A percentile compares a stretch with the other conserved stretches of the same genome.
Conservation (phyloP, 495 filamentous ascomycete genomes). For the Annulohypoxylon moriforme region DNA sequence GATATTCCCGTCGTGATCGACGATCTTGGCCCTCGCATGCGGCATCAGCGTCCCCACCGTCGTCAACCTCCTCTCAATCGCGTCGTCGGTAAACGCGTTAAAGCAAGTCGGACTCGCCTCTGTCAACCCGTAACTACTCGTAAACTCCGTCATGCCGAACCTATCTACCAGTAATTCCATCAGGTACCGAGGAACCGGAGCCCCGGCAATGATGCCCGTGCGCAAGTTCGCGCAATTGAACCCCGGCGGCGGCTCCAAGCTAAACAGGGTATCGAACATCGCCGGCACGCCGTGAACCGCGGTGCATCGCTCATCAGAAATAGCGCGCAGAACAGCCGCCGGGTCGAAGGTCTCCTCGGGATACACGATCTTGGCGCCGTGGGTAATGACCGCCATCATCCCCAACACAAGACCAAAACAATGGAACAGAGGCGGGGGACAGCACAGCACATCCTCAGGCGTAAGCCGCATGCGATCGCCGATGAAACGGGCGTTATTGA, state of each 20-base stretch:
- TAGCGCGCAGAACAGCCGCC: slow-evolving; percentile 65
- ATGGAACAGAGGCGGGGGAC: slow-evolving; percentile 77
- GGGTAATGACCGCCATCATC: slow-evolving; percentile 72
- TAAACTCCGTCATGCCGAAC: slow-evolving; percentile 75
- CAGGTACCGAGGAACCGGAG: slow-evolving; percentile 70
- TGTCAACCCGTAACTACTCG: slow-evolving; percentile 76
- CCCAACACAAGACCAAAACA: slow-evolving; percentile 80
- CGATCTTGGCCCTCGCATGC: slow-evolving; percentile 74
- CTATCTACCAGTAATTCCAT: slow-evolving; percentile 71
- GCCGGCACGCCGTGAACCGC: slow-evolving; percentile 78
- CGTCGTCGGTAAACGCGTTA: slow-evolving; percentile 74
- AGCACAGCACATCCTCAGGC: slow-evolving; percentile 72
- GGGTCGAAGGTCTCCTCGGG: slow-evolving; percentile 73
- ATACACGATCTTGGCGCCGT: slow-evolving; percentile 74
- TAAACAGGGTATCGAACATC: slow-evolving; percentile 75
- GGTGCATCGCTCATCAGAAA: slow-evolving; percentile 73
- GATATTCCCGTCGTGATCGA: slow-evolving; percentile 67
- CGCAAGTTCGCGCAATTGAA: slow-evolving; percentile 67
- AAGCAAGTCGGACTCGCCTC: slow-evolving; percentile 78
- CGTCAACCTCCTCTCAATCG: slow-evolving; percentile 66
- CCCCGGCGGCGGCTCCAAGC: slow-evolving; percentile 59
- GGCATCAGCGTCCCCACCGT: slow-evolving; percentile 77
- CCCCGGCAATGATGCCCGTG: slow-evolving; percentile 76
- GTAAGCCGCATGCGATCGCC: slow-evolving; percentile 74
- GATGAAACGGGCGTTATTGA: slow-evolving; percentile 77